Conservation (phyloP, 768 basidiomycete genomes). For the Lactarius vividus region DNA sequence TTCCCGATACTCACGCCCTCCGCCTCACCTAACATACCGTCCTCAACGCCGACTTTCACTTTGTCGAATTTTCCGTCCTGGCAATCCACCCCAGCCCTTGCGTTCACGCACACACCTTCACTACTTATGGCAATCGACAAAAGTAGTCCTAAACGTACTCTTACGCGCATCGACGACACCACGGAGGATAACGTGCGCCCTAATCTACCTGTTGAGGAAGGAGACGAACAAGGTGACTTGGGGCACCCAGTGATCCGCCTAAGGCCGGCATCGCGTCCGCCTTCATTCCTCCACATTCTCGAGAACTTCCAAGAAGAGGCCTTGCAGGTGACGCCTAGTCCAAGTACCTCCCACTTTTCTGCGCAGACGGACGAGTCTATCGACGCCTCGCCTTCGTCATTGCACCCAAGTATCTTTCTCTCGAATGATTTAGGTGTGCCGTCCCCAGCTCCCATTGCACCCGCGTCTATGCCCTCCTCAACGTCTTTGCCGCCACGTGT, state of each 20-base stretch:
- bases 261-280: conserved; percentile 42
- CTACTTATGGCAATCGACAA: conserved; percentile 44
- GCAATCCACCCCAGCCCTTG: conserved; percentile 45
- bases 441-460: neutral
- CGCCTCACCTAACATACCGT: conserved; percentile 25
- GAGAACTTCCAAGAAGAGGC: conserved; percentile 51
- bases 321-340: conserved; percentile 27
- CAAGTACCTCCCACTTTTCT: conserved; percentile 33
- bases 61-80: conserved; percentile 55
- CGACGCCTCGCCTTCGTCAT: conserved; percentile 28
- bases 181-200: conserved; percentile 3
- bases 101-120: conserved; percentile 30
- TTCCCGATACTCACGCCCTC: conserved; percentile 57
- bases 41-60: conserved; percentile 45
- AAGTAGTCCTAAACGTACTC: conserved; percentile 30
- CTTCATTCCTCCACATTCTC: conserved; percentile 65
- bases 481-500: conserved; percentile 32
- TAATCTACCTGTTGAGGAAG: conserved; percentile 10
- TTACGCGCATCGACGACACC: conserved; percentile 29
- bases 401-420: conserved; percentile 23
- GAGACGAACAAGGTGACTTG: conserved; percentile 21
- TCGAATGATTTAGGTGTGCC: conserved; percentile 17
- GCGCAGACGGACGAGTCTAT: conserved; percentile 29
- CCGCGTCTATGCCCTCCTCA: neutral
- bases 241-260: conserved; percentile 33